These are phyloP conservation scores for Linum tenue DNA, from an alignment of 345 rosid genomes.

Conservation along the genomic window DNA sequence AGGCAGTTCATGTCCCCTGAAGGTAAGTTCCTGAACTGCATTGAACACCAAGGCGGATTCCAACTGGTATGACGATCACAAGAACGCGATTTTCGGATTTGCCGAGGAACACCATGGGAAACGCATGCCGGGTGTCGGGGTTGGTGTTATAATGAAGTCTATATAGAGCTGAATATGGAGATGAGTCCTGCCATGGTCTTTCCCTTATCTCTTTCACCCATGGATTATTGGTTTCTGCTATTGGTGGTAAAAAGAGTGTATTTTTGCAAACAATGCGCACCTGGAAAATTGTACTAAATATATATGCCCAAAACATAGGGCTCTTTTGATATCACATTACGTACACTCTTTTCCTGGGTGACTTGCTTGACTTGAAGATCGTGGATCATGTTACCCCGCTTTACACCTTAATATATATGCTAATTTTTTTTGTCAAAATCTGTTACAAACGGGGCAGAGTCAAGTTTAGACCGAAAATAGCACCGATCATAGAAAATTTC, in stretches of 20 bases:
- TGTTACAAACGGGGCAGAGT: too few species aligned
- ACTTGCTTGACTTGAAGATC: too few species aligned
- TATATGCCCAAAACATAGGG: background rate
- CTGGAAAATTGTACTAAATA: background rate
- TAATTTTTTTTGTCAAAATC: too few species aligned
- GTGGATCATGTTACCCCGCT: too few species aligned
- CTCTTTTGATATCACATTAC: background rate
- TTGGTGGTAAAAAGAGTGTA: too few species aligned
- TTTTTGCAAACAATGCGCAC: background rate
- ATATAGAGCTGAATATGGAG: background rate
- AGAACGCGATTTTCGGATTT: background rate
- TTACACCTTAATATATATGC: too few species aligned
- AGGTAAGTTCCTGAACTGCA: slow-evolving; percentile 46
- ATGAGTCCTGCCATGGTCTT: background rate
- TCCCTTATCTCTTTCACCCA: too few species aligned
- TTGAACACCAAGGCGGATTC: slow-evolving; percentile 48
- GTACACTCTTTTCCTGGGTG: too few species aligned
- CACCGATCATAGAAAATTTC: too few species aligned
- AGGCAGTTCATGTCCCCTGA: slow-evolving; percentile 40
- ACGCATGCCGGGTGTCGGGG: background rate
- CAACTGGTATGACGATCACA: slow-evolving; percentile 33
- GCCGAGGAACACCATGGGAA: background rate
- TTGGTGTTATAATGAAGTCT: background rate
- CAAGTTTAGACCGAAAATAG: too few species aligned
- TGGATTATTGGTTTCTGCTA: background rate